These are phyloP conservation scores for Sorghum bicolor DNA, from an alignment of 176 grass and related monocot genomes.

Conservation along the genomic window Sorghum_bicolor_NCBIv3 NC_012873.2:51191501-51192000, in stretches of 20 bases:
- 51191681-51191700: conserved; percentile 34
- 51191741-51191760: conserved; percentile 45
- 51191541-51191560: conserved; percentile 58
- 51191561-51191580: conserved; percentile 59
- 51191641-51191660: conserved; percentile 42
- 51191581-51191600: conserved; percentile 68
- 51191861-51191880: conserved; percentile 50
- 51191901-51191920: conserved; percentile 71
- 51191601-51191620: conserved; percentile 66
- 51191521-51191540: conserved; percentile 48
- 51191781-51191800: conserved; percentile 39
- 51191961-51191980: background rate
- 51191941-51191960: conserved; percentile 8
- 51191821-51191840: conserved; percentile 60
- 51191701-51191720: conserved; percentile 43
- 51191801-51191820: conserved; percentile 48
- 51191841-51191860: conserved; percentile 41
- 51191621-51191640: conserved; percentile 52
- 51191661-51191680: conserved; percentile 42
- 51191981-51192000: background rate
- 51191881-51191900: conserved; percentile 61
- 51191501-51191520: conserved; percentile 32
- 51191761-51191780: conserved; percentile 40
- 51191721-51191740: conserved; percentile 50
- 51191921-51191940: conserved; percentile 34